Base-by-base conservation (phyloP, 2,329 filamentous ascomycete genomes). In the Cladosporium phlei region DNA sequence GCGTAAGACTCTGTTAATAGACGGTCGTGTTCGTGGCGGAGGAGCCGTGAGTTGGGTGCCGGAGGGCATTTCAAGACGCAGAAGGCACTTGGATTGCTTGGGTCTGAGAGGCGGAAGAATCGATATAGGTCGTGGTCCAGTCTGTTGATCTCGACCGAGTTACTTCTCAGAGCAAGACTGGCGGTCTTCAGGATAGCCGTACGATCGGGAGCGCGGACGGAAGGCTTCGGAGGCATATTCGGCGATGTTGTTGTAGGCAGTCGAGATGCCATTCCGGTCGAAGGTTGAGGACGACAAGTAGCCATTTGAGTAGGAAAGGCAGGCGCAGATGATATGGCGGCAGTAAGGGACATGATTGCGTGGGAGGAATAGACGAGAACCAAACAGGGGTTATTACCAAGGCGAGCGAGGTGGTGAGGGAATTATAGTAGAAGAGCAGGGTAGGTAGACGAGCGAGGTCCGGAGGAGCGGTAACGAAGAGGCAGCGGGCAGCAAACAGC, bases 31-130 rank as follows among this genome's bases (percentile, higher is more conserved):
- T 74, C 71, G 37, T 70, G 66, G 6, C 70, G 66, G 11, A 74
- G 61, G 9, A 70, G 56, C 27, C 68, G 63, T 5, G 63, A 60
- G 32, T 61, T 64, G 46, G 55, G 50, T 24, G 63, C 52, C 16
- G 71, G 69, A 25, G 65, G 61, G 48, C 66, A 69, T 53, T 70
- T 68, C 10, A 73, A 56, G 4, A 72, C 54, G 37, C 72, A 61
- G 20, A 62, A 61, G 47, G 27, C 11, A 9, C 16, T 19, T 20
- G 32, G 30, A 27, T 34, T 20, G 20, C 11, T 64, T 20, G 55
- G 54, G 12, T 69, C 61, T 45, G 59, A 62, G n/a, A 68, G 51
- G n/a, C 69, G 62, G 38, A 67, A 72, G 7, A 67, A 64, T 50
- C 68, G 68, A 43, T 70, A 66, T 4, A 70, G 56, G 6, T 60